phyloP scores from a whole-genome alignment of 2,329 filamentous ascomycete genomes.

The Fonsecaea pugnacius region DNA sequence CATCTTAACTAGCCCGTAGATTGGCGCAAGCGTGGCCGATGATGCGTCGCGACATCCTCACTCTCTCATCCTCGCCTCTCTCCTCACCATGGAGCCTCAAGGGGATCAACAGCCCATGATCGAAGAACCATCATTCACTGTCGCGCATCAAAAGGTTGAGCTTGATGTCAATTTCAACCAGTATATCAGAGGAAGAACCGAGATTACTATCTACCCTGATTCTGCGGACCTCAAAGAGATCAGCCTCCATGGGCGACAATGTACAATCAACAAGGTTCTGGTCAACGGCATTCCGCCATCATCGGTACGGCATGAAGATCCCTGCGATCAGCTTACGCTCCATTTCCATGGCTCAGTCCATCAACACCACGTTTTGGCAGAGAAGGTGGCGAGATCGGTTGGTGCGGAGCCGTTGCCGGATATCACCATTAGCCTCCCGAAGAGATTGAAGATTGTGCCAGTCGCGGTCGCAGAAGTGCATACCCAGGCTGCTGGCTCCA shows the following conservation, averaged over 20 bases:
- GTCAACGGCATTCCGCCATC: conserved; percentile 48
- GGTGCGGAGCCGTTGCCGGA: conserved; percentile 60
- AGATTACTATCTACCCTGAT: conserved; percentile 75
- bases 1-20: background rate
- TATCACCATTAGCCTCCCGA: conserved; percentile 63
- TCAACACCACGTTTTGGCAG: conserved; percentile 78
- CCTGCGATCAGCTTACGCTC: conserved; percentile 45
- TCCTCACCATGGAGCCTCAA: conserved; percentile 13
- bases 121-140: conserved; percentile 34
- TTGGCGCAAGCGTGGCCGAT: background rate
- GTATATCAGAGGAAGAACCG: conserved; percentile 76
- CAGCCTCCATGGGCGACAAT: conserved; percentile 66
- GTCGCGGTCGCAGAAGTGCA: conserved; percentile 67
- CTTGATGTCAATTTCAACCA: conserved; percentile 85
- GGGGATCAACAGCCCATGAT: conserved; percentile 14
- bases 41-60: conserved; percentile 4
- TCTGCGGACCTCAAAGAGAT: conserved; percentile 60
- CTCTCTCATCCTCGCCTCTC: background rate
- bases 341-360: conserved; percentile 59
- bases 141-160: conserved; percentile 85
- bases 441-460: conserved; percentile 43
- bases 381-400: conserved; percentile 60
- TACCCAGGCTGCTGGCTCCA: conserved; percentile 55
- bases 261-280: conserved; percentile 59
- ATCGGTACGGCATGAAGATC: conserved; percentile 47